Conservation (phyloP, 163 green algal genomes). For the Smithsoniella earleae region DNA sequence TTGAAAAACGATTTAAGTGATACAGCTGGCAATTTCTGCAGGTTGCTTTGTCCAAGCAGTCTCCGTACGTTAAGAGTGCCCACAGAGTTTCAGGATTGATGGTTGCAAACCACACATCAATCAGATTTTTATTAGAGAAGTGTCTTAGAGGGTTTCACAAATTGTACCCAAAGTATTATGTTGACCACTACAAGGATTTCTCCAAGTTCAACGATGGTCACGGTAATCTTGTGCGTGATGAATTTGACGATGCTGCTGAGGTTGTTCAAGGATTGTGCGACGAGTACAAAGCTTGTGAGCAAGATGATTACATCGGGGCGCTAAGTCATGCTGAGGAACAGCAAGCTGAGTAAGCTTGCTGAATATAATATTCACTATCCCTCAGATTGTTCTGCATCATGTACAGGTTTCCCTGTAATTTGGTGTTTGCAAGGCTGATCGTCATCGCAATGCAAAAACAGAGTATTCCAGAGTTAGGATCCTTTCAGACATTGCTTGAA, state of each 20-base stretch:
- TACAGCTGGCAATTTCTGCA: no score
- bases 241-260: conserved; percentile 88
- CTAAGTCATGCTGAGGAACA: no score
- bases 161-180: conserved; percentile 44
- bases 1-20: no score
- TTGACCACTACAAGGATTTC: conserved; percentile 48
- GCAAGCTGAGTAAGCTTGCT: no score
- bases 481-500: no score
- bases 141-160: conserved; percentile 88
- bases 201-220: conserved; percentile 56
- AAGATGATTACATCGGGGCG: conserved; percentile 69
- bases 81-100: conserved; percentile 82
- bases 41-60: conserved; percentile 89
- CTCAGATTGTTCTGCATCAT: no score
- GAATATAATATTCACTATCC: no score
- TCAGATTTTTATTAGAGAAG: conserved; percentile 91
- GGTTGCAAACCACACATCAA: conserved; percentile 95
- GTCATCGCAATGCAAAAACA: no score
- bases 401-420: no score
- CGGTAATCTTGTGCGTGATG: conserved; percentile 52
- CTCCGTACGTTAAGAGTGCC: conserved; percentile 71
- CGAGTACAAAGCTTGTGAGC: conserved; percentile 90
- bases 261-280: conserved; percentile 68
- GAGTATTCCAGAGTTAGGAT: no score
- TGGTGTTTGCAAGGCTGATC: no score